These are phyloP conservation scores for Cutaneotrichosporon mucoides DNA, from an alignment of 1,284 basidiomycete species.

Conservation along the genomic window DNA sequence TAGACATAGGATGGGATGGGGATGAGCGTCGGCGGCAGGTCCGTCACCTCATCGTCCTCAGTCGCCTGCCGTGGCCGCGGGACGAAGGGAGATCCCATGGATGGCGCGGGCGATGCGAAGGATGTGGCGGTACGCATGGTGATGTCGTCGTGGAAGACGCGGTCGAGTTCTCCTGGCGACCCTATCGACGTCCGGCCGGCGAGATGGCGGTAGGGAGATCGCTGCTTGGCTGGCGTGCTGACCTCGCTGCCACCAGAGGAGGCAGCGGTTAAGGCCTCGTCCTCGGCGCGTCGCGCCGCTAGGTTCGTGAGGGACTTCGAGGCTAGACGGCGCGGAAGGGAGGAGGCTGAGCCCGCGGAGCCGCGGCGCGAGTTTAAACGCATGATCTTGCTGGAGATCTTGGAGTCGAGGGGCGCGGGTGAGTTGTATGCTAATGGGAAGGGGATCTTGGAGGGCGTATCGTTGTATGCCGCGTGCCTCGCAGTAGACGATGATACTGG, in stretches of 20 bases:
- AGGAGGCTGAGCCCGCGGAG: background rate
- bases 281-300: slow-evolving; percentile 26
- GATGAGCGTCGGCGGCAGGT: slow-evolving; percentile 31
- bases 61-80: slow-evolving; percentile 6
- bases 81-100: slow-evolving; percentile 13
- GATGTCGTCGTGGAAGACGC: slow-evolving; percentile 32
- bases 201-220: slow-evolving; percentile 6
- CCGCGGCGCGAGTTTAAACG: slow-evolving; percentile 1
- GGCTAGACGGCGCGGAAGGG: slow-evolving; percentile 7
- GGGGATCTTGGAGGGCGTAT: slow-evolving; percentile 47
- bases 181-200: slow-evolving; percentile 35
- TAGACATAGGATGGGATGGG: slow-evolving; percentile 34
- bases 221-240: slow-evolving; percentile 6
- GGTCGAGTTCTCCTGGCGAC: slow-evolving; percentile 36
- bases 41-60: background rate
- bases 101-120: slow-evolving; percentile 26
- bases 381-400: slow-evolving; percentile 11
- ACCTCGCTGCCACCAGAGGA: background rate
- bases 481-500: slow-evolving; percentile 24
- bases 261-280: slow-evolving; percentile 6
- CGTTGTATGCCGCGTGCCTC: slow-evolving; percentile 31
- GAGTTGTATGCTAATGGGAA: slow-evolving; percentile 15
- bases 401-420: slow-evolving; percentile 8
- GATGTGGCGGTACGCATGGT: slow-evolving; percentile 38
- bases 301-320: slow-evolving; percentile 47